phyloP scores from a whole-genome alignment of 768 basidiomycete genomes.

The Favolaschia claudopus region DNA sequence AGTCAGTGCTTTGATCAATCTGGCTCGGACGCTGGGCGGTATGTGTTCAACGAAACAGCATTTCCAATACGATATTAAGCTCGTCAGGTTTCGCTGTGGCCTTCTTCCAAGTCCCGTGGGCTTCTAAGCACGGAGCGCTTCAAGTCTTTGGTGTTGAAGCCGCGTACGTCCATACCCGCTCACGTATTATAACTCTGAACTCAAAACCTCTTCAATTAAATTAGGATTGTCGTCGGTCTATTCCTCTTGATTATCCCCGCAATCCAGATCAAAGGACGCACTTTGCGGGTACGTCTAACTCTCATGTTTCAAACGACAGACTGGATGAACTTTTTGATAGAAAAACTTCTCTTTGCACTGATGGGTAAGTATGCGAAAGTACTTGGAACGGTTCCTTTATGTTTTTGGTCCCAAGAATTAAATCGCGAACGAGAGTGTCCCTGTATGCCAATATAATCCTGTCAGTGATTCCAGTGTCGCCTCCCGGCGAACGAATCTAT shows the following conservation, averaged over 20 bases:
- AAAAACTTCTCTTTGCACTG: too few relatives aligned
- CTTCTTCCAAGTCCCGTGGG: slow-evolving; percentile 66
- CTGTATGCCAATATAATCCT: too few relatives aligned
- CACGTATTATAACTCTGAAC: background rate
- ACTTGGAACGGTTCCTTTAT: too few relatives aligned
- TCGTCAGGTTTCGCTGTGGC: slow-evolving; percentile 53
- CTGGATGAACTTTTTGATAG: too few relatives aligned
- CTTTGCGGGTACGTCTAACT: slow-evolving; percentile 49
- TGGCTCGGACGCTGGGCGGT: slow-evolving; percentile 54
- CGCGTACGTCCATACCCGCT: slow-evolving; percentile 50
- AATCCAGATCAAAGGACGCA: slow-evolving; percentile 53
- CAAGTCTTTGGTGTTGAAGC: slow-evolving; percentile 61
- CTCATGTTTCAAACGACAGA: too few relatives aligned
- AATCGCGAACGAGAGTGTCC: too few relatives aligned
- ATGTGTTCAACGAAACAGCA: background rate
- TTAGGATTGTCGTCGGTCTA: slow-evolving; percentile 53
- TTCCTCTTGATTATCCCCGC: slow-evolving; percentile 57
- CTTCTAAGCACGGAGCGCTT: slow-evolving; percentile 49
- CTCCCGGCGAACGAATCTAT: too few relatives aligned
- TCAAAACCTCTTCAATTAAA: background rate
- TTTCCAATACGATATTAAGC: too few relatives aligned
- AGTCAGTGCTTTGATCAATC: slow-evolving; percentile 62
- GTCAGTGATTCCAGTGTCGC: too few relatives aligned
- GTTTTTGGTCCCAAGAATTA: too few relatives aligned
- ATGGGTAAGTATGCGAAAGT: too few relatives aligned